Base-by-base conservation (phyloP, 306 rosid genomes). In the Quercus glauca region DNA sequence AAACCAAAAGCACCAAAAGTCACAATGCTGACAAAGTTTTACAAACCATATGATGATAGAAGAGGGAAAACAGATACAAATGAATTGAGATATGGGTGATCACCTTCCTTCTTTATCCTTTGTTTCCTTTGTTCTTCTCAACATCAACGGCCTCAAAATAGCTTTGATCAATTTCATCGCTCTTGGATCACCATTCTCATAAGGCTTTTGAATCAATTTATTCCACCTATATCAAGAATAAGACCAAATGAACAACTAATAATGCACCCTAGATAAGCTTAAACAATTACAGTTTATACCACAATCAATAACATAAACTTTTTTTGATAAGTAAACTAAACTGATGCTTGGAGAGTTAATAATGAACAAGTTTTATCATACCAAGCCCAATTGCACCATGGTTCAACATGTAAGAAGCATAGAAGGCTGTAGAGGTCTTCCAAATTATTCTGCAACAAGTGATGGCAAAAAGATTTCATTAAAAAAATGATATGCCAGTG, bases 381-480 rank as follows among this genome's bases (percentile, higher is more conserved):
- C 98, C 97, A 94, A 51, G 88, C 85, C 91, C 86, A 90, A 75
- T 83, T 92, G 92, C 97, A 89, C 98, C 97, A 94, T 67, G 97
- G 98, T 80, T 94, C 96, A 79, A 90, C 93, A 43, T 86, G 92
- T 92, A 94, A 83, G 90, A 94, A 94, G 85, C 89, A 77, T 53
- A 92, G 55, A 76, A 94, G 93, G 83, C 98, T 89, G 86, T 68
- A 92, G 77, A 94, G 87, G 78, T 94, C 98, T 86, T 94, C 98
- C 83, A 94, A 83, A 78, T 86, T 89, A 81, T 94, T 94, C 97
- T 94, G 97, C 82, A 84, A 77, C 73, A 85, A 76, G 80, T 25
- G 43, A 69, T 59, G 41, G 35, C 28, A 67, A 73, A 23, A 55
- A 61, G 37, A 73, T 63, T 69, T 76, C 35, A 43, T 74, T 19